Evolutionary conservation across 2,329 filamentous ascomycete species (phyloP).

Genomic region (Penicillium sp.): DNA sequence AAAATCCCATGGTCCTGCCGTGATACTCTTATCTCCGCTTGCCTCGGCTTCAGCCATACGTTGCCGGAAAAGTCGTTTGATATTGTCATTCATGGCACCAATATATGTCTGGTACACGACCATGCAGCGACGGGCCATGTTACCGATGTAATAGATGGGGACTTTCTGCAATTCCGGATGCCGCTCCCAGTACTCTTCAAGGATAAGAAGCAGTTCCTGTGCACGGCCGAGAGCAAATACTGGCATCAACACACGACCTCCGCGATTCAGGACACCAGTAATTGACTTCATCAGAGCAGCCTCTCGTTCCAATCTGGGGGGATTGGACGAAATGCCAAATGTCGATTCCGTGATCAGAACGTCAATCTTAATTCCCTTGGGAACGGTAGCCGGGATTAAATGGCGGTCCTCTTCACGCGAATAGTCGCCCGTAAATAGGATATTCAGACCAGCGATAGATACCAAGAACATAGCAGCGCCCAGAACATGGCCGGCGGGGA

Average conservation of each 20-base stretch:
- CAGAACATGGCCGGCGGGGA: slow-evolving; percentile 95
- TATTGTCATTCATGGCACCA: slow-evolving; percentile 98
- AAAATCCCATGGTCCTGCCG: slow-evolving; percentile 86
- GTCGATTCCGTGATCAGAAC: slow-evolving; percentile 97
- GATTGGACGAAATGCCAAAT: slow-evolving; percentile 91
- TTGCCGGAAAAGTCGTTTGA: slow-evolving; percentile 91
- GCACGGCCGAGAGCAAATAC: slow-evolving; percentile 93
- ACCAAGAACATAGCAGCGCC: slow-evolving; percentile 98
- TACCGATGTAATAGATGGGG: slow-evolving; percentile 97
- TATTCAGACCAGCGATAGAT: slow-evolving; percentile 93
- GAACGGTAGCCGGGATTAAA: slow-evolving; percentile 89
- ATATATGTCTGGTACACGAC: slow-evolving; percentile 98
- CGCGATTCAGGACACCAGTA: slow-evolving; percentile 84
- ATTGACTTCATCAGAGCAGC: slow-evolving; percentile 94
- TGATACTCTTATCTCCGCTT: slow-evolving; percentile 71
- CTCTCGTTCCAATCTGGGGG: slow-evolving; percentile 86
- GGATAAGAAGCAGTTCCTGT: slow-evolving; percentile 88
- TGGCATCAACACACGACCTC: slow-evolving; percentile 88
- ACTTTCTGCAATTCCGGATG: slow-evolving; percentile 85
- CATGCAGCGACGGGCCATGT: slow-evolving; percentile 95
- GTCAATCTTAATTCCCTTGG: slow-evolving; percentile 85
- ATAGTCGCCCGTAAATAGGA: slow-evolving; percentile 97
- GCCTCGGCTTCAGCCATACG: slow-evolving; percentile 88
- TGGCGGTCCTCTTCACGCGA: slow-evolving; percentile 94
- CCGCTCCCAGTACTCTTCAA: slow-evolving; percentile 95